These are phyloP conservation scores for Taxillus chinensis DNA, from an alignment of 164 flowering plant species.

Conservation along the genomic window DNA sequence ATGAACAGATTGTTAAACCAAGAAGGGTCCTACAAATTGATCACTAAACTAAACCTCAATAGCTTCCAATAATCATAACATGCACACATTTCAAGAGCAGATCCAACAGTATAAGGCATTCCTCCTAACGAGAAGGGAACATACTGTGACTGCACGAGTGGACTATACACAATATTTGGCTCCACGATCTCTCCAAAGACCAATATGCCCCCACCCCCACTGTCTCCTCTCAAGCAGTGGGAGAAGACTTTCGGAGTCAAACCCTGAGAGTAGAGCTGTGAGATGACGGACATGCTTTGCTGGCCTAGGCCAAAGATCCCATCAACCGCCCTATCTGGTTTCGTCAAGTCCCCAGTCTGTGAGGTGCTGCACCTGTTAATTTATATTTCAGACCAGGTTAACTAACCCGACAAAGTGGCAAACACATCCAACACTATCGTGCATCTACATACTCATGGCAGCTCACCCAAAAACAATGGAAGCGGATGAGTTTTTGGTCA, in stretches of 20 bases:
- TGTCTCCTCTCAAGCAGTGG: slow-evolving; percentile 78
- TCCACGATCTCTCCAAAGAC: slow-evolving; percentile 88
- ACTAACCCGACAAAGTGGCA: background rate
- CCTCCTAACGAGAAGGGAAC: slow-evolving; percentile 11
- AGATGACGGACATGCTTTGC: slow-evolving; percentile 62
- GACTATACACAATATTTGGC: slow-evolving; percentile 77
- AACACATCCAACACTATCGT: no score
- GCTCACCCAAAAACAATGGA: slow-evolving; percentile 72
- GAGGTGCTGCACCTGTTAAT: slow-evolving; percentile 67
- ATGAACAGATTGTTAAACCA: no score
- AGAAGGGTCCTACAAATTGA: no score
- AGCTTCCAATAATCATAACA: no score
- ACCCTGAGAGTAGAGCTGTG: slow-evolving; percentile 77
- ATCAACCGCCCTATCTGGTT: slow-evolving; percentile 89
- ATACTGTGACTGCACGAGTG: slow-evolving; percentile 81
- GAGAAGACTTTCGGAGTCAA: slow-evolving; percentile 72
- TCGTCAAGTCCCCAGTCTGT: slow-evolving; percentile 76
- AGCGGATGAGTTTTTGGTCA: slow-evolving; percentile 51
- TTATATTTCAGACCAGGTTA: slow-evolving; percentile 12
- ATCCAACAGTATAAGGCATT: no score
- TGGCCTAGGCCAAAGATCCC: slow-evolving; percentile 97
- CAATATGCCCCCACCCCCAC: slow-evolving; percentile 79
- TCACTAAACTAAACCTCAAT: no score
- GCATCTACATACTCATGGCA: background rate
- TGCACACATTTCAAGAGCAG: no score